Conservation (phyloP, 176 grass and related monocot genomes). For the Cocos nucifera region DNA sequence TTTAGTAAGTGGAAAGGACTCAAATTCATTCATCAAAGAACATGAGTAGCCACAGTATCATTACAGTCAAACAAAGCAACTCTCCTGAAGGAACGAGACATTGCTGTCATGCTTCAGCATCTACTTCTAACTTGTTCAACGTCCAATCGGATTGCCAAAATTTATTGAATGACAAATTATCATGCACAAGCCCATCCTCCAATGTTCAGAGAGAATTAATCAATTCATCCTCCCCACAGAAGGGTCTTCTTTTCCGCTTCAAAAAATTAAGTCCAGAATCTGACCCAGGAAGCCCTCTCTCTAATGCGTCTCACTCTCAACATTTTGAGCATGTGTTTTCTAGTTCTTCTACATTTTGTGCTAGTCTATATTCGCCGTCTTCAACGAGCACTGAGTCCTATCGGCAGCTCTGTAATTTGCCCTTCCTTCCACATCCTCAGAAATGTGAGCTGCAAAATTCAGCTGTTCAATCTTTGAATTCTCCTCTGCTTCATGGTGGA, state of each 20-base stretch:
- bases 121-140: conserved; percentile 26
- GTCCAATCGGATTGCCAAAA: conserved; percentile 18
- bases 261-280: conserved; percentile 36
- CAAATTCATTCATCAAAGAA: not conserved
- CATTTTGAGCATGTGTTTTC: conserved; percentile 31
- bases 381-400: conserved; percentile 28
- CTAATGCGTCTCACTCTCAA: conserved; percentile 20
- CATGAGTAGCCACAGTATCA: conserved; percentile 52
- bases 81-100: conserved; percentile 26
- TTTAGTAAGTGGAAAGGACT: no score
- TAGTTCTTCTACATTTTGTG: conserved; percentile 60
- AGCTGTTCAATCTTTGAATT: conserved; percentile 28
- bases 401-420: conserved; percentile 30
- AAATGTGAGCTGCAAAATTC: conserved; percentile 52
- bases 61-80: conserved; percentile 37
- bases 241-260: conserved; percentile 27
- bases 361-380: conserved; percentile 45
- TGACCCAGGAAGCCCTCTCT: conserved; percentile 46
- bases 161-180: conserved; percentile 11
- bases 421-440: conserved; percentile 72
- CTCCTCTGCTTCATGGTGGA: conserved; percentile 23
- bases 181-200: conserved; percentile 47
- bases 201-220: conserved; percentile 25
- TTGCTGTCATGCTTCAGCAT: conserved; percentile 27
- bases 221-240: conserved; percentile 18